A percentile compares a stretch with the other conserved stretches of the same genome.
Evolutionary conservation across 2,329 filamentous ascomycete species (phyloP).

Genomic region (Cercospora sp.): DNA sequence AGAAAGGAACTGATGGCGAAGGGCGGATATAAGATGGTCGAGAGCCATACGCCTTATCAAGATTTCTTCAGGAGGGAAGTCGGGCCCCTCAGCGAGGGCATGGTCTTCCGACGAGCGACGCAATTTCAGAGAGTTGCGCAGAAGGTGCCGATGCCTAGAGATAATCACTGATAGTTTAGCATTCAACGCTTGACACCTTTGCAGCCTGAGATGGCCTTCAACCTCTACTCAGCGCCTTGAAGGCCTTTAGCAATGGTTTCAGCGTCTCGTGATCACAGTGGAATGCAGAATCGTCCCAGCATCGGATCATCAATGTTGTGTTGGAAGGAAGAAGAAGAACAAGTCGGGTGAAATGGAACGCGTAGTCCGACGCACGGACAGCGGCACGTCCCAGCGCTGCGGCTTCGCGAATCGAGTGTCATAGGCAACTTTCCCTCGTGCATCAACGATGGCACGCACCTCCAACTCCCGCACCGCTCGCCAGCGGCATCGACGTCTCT

Average conservation of each 20-base stretch:
- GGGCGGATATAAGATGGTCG: constrained; percentile 32
- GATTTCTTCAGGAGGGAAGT: constrained; percentile 36
- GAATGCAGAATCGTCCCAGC: too few species aligned
- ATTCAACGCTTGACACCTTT: too few species aligned
- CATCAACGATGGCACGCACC: constrained; percentile 21
- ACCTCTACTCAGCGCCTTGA: too few species aligned
- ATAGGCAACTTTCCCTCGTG: constrained; percentile 12
- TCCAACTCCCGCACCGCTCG: constrained; percentile 16
- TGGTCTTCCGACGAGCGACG: constrained; percentile 33
- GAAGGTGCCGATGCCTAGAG: constrained; percentile 30
- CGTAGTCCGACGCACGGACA: background rate
- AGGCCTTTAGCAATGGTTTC: too few species aligned
- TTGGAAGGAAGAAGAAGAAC: background rate
- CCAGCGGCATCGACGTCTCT: constrained; percentile 18
- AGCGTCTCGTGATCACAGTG: too few species aligned
- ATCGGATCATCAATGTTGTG: too few species aligned
- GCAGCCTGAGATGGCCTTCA: background rate
- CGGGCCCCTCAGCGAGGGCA: constrained; percentile 36
- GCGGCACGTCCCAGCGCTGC: constrained; percentile 3
- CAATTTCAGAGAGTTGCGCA: constrained; percentile 35
- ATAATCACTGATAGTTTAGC: constrained; percentile 34
- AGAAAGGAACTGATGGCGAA: constrained; percentile 35
- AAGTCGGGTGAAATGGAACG: background rate
- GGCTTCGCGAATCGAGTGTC: constrained; percentile 15
- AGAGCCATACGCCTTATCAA: constrained; percentile 37